Conservation (phyloP, 257 asterid genomes). For the Solanum chmielewskii region DNA sequence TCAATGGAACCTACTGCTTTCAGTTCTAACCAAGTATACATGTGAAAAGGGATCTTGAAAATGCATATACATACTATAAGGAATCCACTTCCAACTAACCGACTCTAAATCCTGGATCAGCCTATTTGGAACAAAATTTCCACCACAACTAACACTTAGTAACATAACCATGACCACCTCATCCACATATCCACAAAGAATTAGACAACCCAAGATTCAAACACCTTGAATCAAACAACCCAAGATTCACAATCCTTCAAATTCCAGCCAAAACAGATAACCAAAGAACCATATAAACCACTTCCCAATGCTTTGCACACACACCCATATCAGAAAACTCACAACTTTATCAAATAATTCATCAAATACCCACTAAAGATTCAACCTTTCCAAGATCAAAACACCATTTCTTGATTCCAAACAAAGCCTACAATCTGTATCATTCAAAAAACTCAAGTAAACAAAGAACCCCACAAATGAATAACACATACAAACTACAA, state of each 20-base stretch:
- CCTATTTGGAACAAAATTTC: background rate
- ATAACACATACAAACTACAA: background rate
- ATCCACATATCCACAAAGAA: background rate
- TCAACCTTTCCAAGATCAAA: background rate
- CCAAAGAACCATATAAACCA: background rate
- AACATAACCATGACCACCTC: conserved; percentile 5
- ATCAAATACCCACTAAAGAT: conserved; percentile 1
- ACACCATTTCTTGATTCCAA: background rate
- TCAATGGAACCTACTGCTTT: background rate
- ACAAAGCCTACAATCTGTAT: background rate
- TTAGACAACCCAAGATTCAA: background rate
- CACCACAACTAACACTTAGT: conserved; percentile 4
- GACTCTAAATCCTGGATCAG: background rate
- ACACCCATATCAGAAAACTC: background rate
- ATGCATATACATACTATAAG: background rate
- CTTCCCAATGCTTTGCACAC: background rate
- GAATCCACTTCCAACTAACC: background rate
- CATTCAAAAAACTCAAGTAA: background rate
- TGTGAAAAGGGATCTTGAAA: background rate
- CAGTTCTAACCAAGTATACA: background rate
- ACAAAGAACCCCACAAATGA: background rate
- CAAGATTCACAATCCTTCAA: background rate
- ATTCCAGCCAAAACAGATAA: background rate
- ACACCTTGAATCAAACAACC: background rate
- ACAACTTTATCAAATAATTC: background rate